Conservation (phyloP, 345 rosid genomes). For the Hypericum perforatum region DNA sequence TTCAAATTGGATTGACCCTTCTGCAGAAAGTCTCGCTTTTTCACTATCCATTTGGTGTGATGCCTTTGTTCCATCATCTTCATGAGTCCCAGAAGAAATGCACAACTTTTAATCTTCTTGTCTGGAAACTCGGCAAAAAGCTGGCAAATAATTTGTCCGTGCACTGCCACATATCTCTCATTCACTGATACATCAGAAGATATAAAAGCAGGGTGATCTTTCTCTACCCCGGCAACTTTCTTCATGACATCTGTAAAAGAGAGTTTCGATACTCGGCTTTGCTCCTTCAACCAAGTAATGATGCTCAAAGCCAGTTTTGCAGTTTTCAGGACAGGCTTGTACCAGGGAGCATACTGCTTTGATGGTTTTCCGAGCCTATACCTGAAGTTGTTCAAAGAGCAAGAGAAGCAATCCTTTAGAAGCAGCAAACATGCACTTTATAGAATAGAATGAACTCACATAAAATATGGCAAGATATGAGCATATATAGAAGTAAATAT, state of each 20-base stretch:
- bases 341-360: slow-evolving; percentile 73
- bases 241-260: slow-evolving; percentile 48
- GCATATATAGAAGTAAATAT: neutral
- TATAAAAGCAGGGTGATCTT: slow-evolving; percentile 39
- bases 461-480: neutral
- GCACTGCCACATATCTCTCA: slow-evolving; percentile 68
- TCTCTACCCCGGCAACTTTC: slow-evolving; percentile 39
- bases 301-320: slow-evolving; percentile 61
- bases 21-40: slow-evolving; percentile 42
- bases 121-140: slow-evolving; percentile 58
- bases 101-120: slow-evolving; percentile 34
- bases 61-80: slow-evolving; percentile 65
- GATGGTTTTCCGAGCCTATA: slow-evolving; percentile 86
- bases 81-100: slow-evolving; percentile 46
- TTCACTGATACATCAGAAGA: slow-evolving; percentile 49
- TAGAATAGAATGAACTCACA: neutral
- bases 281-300: slow-evolving; percentile 46
- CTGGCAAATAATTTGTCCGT: slow-evolving; percentile 69
- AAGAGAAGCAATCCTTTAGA: neutral
- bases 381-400: slow-evolving; percentile 28
- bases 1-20: slow-evolving; percentile 40
- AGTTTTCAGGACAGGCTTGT: slow-evolving; percentile 53
- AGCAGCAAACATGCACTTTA: neutral
- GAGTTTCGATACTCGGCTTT: slow-evolving; percentile 45
- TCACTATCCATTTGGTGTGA: slow-evolving; percentile 72